Base-by-base conservation (phyloP, 768 basidiomycete species). In the Leccinum ochraceum region DNA sequence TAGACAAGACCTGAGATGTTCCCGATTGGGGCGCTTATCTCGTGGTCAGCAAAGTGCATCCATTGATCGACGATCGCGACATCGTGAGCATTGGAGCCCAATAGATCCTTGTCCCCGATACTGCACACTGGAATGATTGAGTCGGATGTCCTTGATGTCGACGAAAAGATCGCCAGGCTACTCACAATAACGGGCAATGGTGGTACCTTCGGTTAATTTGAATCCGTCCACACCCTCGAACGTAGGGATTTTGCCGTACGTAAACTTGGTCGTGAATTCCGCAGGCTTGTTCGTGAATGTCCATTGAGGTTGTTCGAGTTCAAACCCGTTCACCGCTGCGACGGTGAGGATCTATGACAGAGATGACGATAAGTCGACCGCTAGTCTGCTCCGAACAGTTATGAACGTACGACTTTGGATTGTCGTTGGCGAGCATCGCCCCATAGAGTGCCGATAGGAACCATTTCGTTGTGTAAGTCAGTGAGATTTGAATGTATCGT, bases 111-210 rank as follows among this genome's bases (percentile, higher is more conserved):
- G 0, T 53, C 59, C 9, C 66, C 66, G 14, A 67, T 55, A 16
- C 58, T 65, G 53, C 66, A 53, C 46, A 67, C 66, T 68, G 10
- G 3, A 37, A 20, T 4, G 22, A 20, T 2, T 8, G 20, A 32
- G 22, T 26, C 44, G 10, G 6, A 2, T 2, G 11, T 24, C n/a
- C 17, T 22, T 16, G 53, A 36, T 3, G 9, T 28, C 16, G 0
- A 14, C 17, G 0, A 8, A 17, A 22, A 8, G 13, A 32, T 10
- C 5, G 4, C 6, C 13, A 1, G 24, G 22, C 1, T 11, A 70
- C 66, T 59, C 53, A 67, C 67, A 17, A 42, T 70, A 68, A 20
- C 63, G 67, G 4, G 65, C 69, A 34, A 70, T 70, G 36, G 63
- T 26, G n/a, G 61, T n/a, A 0, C 69, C 69, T 50, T 70, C 69